Evolutionary conservation across 805 yeast genomes (phyloP).

Genomic region (Wickerhamomyces ciferrii): DNA sequence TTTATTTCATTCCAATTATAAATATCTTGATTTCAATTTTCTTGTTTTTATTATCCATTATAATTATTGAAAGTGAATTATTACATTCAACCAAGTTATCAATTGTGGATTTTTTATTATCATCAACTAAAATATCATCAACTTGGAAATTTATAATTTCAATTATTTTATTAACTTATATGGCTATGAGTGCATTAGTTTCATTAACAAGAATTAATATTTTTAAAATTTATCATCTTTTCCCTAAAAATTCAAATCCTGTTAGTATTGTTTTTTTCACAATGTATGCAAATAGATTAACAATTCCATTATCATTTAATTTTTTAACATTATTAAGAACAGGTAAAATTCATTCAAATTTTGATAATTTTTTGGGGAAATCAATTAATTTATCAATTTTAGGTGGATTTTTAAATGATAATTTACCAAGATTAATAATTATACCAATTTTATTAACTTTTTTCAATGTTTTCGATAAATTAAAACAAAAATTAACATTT

Average conservation of each 20-base stretch:
- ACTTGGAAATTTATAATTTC: conserved; percentile 31
- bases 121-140: conserved; percentile 22
- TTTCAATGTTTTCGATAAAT: conserved; percentile 62
- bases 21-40: conserved; percentile 38
- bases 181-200: conserved; percentile 62
- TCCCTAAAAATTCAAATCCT: conserved; percentile 65
- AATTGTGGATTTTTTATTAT: conserved; percentile 46
- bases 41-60: conserved; percentile 39
- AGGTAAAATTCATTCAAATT: conserved; percentile 44
- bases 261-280: conserved; percentile 74
- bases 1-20: conserved; percentile 39
- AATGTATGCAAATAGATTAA: conserved; percentile 74
- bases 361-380: conserved; percentile 70
- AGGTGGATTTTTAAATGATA: conserved; percentile 64
- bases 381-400: conserved; percentile 72
- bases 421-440: conserved; percentile 70
- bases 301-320: conserved; percentile 78
- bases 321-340: conserved; percentile 54
- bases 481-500: conserved; percentile 30
- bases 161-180: conserved; percentile 46
- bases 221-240: conserved; percentile 74
- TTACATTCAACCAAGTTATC: conserved; percentile 66
- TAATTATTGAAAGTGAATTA: conserved; percentile 68
- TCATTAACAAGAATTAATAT: conserved; percentile 64
- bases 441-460: conserved; percentile 63